Evolutionary conservation across 305 asterid species (phyloP).

Genomic region (Fraxinus paxiana): DNA sequence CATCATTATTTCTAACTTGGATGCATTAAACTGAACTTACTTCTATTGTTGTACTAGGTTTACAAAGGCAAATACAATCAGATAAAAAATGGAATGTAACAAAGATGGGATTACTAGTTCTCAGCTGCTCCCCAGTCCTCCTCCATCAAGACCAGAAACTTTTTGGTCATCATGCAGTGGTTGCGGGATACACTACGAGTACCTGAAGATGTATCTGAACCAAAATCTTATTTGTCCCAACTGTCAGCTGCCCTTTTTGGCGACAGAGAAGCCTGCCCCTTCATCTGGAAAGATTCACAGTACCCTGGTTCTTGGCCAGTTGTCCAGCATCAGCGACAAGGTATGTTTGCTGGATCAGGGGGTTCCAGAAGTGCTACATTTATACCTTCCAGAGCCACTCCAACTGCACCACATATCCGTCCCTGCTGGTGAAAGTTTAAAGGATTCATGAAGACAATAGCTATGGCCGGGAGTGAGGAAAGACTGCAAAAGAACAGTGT

Average conservation of each 20-base stretch:
- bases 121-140: conserved; percentile 13
- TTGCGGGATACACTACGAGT: conserved; percentile 40
- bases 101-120: conserved; percentile 32
- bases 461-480: not conserved
- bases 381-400: conserved; percentile 20
- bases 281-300: conserved; percentile 23
- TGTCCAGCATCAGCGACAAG: conserved; percentile 22
- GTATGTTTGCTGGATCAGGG: conserved; percentile 17
- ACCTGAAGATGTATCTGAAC: conserved; percentile 30
- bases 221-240: conserved; percentile 37
- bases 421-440: conserved; percentile 17
- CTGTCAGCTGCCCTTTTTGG: conserved; percentile 45
- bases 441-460: conserved; percentile 11
- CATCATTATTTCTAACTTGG: not conserved
- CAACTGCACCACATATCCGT: conserved; percentile 16
- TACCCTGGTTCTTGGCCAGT: not conserved
- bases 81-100: conserved; percentile 43
- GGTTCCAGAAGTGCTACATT: conserved; percentile 12
- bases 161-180: conserved; percentile 57
- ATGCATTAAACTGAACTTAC: not conserved
- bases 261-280: conserved; percentile 31
- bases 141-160: conserved; percentile 24
- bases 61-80: not conserved
- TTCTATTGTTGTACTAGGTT: conserved; percentile 17
- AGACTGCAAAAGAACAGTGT: not conserved